Percentiles rank a stretch among this genome's conserved stretches.
Evolutionary conservation across 352 stramenopile genomes (phyloP).

Genomic region (Phytophthora cryptogea): DNA sequence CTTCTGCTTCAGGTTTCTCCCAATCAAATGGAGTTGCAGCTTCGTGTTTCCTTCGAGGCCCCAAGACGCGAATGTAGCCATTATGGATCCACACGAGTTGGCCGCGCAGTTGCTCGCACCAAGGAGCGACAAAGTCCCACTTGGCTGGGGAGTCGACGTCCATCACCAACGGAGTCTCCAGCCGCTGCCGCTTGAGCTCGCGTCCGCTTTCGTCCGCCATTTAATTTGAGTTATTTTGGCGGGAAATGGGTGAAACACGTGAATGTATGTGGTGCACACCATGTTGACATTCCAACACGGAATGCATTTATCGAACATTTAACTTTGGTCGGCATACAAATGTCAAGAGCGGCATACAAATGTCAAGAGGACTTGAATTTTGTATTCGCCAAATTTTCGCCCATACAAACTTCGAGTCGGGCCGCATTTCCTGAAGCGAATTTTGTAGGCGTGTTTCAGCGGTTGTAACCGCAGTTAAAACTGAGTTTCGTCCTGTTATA

Average conservation of each 20-base stretch:
- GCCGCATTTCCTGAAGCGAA: too few species aligned
- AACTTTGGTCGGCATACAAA: too few species aligned
- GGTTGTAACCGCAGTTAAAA: too few species aligned
- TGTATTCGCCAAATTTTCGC: too few species aligned
- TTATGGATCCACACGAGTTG: slow-evolving; percentile 3
- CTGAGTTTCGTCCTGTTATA: too few species aligned
- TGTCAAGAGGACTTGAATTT: too few species aligned
- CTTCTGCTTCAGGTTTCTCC: slow-evolving; percentile 1
- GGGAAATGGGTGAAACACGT: background rate
- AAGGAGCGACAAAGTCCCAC: slow-evolving; percentile 22
- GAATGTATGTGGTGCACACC: background rate
- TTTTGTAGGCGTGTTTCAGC: too few species aligned
- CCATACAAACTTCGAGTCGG: too few species aligned
- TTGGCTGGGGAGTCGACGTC: slow-evolving; percentile 12
- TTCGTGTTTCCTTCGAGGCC: background rate
- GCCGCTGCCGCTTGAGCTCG: slow-evolving; percentile 11
- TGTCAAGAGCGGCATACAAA: too few species aligned
- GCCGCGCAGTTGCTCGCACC: slow-evolving; percentile 15
- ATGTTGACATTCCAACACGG: background rate
- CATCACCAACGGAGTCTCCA: slow-evolving; percentile 12
- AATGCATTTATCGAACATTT: background rate
- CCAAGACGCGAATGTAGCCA: slow-evolving; percentile 10
- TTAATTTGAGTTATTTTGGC: background rate
- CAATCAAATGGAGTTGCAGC: background rate
- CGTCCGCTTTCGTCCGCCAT: slow-evolving; percentile 9